Conservation (phyloP, 1,284 basidiomycete genomes). For the Cryptococcus sp. region DNA sequence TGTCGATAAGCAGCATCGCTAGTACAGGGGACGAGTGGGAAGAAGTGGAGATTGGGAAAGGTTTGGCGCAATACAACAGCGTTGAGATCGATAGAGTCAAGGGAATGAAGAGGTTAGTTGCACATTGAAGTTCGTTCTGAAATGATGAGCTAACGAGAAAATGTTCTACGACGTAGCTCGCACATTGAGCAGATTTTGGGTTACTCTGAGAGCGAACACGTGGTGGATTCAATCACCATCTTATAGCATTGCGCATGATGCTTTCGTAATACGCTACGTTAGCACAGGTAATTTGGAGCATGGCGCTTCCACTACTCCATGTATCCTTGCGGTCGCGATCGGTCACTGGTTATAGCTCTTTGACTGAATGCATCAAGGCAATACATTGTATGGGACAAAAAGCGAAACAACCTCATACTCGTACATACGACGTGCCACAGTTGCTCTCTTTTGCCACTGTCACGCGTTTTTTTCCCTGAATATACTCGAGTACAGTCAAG, state of each 20-base stretch:
- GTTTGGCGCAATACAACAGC: slow-evolving; percentile 93
- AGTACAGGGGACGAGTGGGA: slow-evolving; percentile 63
- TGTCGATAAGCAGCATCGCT: slow-evolving; percentile 1
- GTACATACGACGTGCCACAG: too few relatives aligned
- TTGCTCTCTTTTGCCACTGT: too few relatives aligned
- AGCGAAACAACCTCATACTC: too few relatives aligned
- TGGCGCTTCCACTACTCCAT: too few relatives aligned
- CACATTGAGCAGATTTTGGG: slow-evolving; percentile 79
- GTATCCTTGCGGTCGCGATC: too few relatives aligned
- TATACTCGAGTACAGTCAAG: background rate
- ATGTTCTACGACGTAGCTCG: slow-evolving; percentile 59
- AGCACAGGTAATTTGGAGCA: too few relatives aligned
- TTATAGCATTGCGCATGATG: slow-evolving; percentile 15
- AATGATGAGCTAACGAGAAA: slow-evolving; percentile 5
- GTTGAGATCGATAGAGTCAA: slow-evolving; percentile 86
- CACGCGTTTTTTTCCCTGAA: too few relatives aligned
- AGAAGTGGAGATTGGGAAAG: slow-evolving; percentile 86
- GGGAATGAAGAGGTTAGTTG: slow-evolving; percentile 78
- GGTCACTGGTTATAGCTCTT: too few relatives aligned
- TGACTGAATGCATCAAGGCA: too few relatives aligned
- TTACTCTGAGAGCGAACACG: slow-evolving; percentile 93
- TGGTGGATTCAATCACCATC: slow-evolving; percentile 79
- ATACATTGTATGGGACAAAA: too few relatives aligned
- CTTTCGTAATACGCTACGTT: too few relatives aligned
- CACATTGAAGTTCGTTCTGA: background rate